Evolutionary conservation across 306 rosid genomes (phyloP).

Genomic region (Dryas alaskensis): DNA sequence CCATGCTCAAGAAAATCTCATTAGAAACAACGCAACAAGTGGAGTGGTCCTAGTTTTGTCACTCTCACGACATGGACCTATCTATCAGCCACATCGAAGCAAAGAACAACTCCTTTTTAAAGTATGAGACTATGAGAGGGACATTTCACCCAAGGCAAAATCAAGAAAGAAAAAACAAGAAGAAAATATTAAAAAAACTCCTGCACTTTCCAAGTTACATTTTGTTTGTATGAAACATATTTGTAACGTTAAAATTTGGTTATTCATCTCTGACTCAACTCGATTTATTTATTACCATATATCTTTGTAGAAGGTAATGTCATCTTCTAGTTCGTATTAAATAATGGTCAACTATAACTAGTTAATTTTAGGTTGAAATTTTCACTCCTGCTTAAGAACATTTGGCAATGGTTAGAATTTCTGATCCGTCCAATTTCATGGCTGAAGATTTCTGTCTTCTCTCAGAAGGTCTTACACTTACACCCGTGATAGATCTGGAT

Average conservation of each 20-base stretch:
- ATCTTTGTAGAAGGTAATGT: too few relatives aligned
- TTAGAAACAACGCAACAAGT: not conserved
- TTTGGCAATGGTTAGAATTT: not conserved
- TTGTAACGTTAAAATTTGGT: not conserved
- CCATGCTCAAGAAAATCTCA: constrained; percentile 2
- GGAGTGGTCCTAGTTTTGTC: constrained; percentile 14
- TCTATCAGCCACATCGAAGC: constrained; percentile 8
- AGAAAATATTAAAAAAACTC: not conserved
- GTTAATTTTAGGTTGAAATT: too few relatives aligned
- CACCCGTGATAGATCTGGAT: not conserved
- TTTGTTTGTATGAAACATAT: not conserved
- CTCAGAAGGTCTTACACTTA: not conserved
- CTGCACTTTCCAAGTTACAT: not conserved
- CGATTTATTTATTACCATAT: too few relatives aligned
- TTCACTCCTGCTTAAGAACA: too few relatives aligned
- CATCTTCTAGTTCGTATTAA: too few relatives aligned
- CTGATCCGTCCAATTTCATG: not conserved
- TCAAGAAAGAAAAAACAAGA: not conserved
- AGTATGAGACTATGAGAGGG: not conserved
- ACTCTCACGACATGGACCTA: not conserved
- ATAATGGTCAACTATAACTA: too few relatives aligned
- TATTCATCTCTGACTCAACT: too few relatives aligned
- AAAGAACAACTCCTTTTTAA: not conserved
- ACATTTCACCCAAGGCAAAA: not conserved
- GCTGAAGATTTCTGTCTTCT: not conserved